These are phyloP conservation scores for Aschersonia sp. DNA, from an alignment of 2,329 filamentous ascomycete genomes.

Conservation along the genomic window DNA sequence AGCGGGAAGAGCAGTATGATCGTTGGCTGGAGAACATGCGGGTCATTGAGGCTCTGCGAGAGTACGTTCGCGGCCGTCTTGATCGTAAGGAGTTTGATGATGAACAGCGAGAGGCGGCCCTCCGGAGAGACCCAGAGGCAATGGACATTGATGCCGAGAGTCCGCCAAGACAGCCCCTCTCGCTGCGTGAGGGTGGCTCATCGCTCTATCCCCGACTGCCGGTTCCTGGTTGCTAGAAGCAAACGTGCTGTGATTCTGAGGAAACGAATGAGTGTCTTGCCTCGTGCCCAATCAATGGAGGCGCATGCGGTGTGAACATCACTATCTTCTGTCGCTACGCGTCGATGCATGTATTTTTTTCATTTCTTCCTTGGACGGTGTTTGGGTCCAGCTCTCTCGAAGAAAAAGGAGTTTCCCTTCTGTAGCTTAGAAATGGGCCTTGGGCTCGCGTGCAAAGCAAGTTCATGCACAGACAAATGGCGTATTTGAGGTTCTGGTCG, in stretches of 20 bases:
- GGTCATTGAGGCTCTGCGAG: constrained; percentile 45
- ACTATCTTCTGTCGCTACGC: too few species aligned
- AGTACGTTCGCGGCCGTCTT: constrained; percentile 42
- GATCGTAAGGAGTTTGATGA: constrained; percentile 35
- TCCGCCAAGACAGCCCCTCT: constrained; percentile 10
- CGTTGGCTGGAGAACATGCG: constrained; percentile 53
- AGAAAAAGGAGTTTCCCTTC: too few species aligned
- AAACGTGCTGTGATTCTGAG: background rate
- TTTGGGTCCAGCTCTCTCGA: too few species aligned
- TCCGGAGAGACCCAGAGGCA: constrained; percentile 12
- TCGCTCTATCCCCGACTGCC: constrained; percentile 26
- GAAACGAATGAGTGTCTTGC: background rate
- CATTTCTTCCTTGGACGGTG: too few species aligned
- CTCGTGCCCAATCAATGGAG: background rate
- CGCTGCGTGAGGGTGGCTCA: constrained; percentile 15
- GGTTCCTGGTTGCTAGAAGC: constrained; percentile 10
- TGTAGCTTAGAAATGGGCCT: background rate
- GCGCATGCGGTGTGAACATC: background rate
- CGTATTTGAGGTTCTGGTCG: background rate
- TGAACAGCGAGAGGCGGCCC: constrained; percentile 9
- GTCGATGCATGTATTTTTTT: too few species aligned
- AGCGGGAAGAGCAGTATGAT: constrained; percentile 48
- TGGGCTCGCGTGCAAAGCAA: background rate
- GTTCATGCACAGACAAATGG: background rate
- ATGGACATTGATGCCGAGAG: constrained; percentile 23